Conservation (phyloP, 1,284 basidiomycete genomes). For the Trametes hirsuta region DNA sequence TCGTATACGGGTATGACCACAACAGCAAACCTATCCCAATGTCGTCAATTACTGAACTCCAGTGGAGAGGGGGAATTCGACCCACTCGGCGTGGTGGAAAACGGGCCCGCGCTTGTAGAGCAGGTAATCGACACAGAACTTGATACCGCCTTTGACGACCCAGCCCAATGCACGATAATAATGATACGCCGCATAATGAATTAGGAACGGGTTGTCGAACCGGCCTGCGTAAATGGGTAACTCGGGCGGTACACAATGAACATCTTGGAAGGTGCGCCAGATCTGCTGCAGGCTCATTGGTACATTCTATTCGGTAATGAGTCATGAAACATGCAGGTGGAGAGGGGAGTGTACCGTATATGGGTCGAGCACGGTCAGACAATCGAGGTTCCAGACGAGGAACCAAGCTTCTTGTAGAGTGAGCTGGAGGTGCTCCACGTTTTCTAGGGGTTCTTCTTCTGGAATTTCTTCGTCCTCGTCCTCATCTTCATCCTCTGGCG, state of each 20-base stretch:
- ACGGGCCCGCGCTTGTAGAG: constrained; percentile 95
- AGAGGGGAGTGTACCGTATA: constrained; percentile 51
- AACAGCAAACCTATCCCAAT: constrained; percentile 75
- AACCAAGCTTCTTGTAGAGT: constrained; percentile 94
- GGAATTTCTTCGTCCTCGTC: constrained; percentile 39
- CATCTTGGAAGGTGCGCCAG: constrained; percentile 63
- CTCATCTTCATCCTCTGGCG: constrained; percentile 14
- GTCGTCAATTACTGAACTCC: not conserved
- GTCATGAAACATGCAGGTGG: not conserved
- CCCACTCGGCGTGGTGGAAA: constrained; percentile 94
- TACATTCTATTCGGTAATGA: constrained; percentile 43
- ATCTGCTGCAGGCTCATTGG: constrained; percentile 56
- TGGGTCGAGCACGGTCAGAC: constrained; percentile 75
- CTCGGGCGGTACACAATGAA: constrained; percentile 34
- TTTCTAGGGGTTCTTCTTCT: constrained; percentile 54
- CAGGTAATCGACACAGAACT: constrained; percentile 96
- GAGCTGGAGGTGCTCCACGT: constrained; percentile 92
- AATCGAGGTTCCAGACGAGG: constrained; percentile 83
- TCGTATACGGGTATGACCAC: constrained; percentile 90
- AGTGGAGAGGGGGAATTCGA: not conserved
- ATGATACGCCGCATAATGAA: constrained; percentile 92
- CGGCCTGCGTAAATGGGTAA: constrained; percentile 43
- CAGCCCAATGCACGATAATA: constrained; percentile 98
- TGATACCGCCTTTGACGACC: constrained; percentile 95
- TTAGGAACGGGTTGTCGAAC: constrained; percentile 90